Base-by-base conservation (phyloP, 345 rosid species). In the Populus ilicifolia region DNA sequence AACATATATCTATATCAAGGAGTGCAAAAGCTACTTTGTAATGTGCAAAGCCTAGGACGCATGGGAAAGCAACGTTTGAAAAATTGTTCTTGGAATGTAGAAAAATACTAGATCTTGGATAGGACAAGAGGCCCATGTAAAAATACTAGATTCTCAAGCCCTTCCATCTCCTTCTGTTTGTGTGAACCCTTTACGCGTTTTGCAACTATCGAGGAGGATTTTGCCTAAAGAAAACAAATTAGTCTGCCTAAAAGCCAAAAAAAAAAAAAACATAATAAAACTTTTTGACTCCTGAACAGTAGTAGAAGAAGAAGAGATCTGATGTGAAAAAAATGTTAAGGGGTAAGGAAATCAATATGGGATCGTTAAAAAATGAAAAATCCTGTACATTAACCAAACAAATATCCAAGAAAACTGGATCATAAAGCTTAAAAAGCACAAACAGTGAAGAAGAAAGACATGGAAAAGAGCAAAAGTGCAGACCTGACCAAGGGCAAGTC, bases 401-500 rank as follows among this genome's bases (percentile, higher is more conserved):
- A 18, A 59, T 43, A 12, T 23, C n/a, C 44, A 63, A n/a, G 25
- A 38, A 65, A 72, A 72, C 9, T 29, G 63, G 66, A 76, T 18
- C 41, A 74, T 43, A 77, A 23, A 27, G 33, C 21, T 44, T 5
- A n/a, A 18, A 41, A 27, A 23, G 64, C 13, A 50, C 17, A 59
- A 59, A 17, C 36, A 67, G 14, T 46, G 29, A 25, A 70, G 18
- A 33, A 1, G 17, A 46, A 79, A 30, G 48, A 6, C 20, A 52
- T 54, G 36, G 35, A 50, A 36, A 27, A 1, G 30, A 44, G 46
- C 2, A 27, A 38, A 39, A 74, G 36, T 30, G 62, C 86, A 69
- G 39, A 91, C 92, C 92, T 91, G 91, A 75, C 80, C 76, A 41
- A 88, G 84, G n/a, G 84, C 46, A 30, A 90, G 90, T 66, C 82